phyloP scores from a whole-genome alignment of 441 rosid genomes.

The Aleurites moluccanus region DNA sequence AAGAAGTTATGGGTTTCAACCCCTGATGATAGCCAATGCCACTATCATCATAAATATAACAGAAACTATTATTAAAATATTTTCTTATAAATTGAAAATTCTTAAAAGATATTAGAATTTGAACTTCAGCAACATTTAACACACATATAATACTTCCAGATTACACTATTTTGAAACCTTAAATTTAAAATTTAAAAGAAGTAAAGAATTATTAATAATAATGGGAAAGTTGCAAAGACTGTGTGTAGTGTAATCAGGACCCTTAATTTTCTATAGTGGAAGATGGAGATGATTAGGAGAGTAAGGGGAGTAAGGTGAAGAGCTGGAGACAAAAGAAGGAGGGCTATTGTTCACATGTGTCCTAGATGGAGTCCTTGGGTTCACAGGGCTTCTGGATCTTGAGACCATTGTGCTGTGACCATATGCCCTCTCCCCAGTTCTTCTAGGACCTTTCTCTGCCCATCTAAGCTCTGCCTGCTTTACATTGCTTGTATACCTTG shows the following conservation, averaged over 20 bases:
- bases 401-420: slow-evolving; percentile 32
- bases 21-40: too few species aligned
- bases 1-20: too few species aligned
- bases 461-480: slow-evolving; percentile 62
- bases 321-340: slow-evolving; percentile 29
- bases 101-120: too few species aligned
- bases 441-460: slow-evolving; percentile 72
- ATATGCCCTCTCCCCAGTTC: slow-evolving; percentile 33
- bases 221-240: background rate
- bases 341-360: background rate
- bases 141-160: too few species aligned
- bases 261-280: background rate
- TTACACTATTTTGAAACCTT: too few species aligned
- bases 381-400: slow-evolving; percentile 32
- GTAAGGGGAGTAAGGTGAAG: background rate
- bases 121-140: too few species aligned
- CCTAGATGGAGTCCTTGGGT: slow-evolving; percentile 21
- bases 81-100: too few species aligned
- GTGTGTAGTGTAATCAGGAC: background rate
- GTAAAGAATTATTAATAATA: too few species aligned
- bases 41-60: too few species aligned
- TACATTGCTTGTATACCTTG: slow-evolving; percentile 36
- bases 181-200: too few species aligned
- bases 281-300: slow-evolving; percentile 10
- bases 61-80: too few species aligned